phyloP scores from a whole-genome alignment of 2,329 filamentous ascomycete species.

The Plectosphaerella sp. region DNA sequence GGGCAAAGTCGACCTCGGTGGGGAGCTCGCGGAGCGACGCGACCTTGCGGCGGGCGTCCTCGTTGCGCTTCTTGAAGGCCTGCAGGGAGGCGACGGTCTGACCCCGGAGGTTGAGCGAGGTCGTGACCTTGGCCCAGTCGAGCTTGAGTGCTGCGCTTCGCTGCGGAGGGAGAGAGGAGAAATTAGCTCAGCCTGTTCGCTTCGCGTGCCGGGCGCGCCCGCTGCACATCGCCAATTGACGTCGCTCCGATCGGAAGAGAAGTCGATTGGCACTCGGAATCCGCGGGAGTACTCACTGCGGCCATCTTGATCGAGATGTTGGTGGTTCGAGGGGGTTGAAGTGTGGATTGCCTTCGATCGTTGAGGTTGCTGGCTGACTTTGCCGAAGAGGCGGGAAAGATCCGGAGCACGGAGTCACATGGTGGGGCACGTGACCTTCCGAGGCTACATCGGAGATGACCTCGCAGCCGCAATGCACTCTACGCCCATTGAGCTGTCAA shows the following conservation, averaged over 20 bases:
- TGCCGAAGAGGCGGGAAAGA: slow-evolving; percentile 35
- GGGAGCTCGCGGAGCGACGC: slow-evolving; percentile 77
- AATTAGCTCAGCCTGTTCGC: slow-evolving; percentile 48
- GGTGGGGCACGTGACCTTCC: slow-evolving; percentile 24
- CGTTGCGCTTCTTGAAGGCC: slow-evolving; percentile 99
- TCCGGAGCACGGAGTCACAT: slow-evolving; percentile 11
- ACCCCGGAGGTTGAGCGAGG: slow-evolving; percentile 92
- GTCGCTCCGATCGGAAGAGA: not conserved
- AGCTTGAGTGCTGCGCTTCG: slow-evolving; percentile 98
- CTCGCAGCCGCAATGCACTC: not conserved
- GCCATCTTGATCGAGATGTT: slow-evolving; percentile 58
- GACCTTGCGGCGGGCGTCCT: slow-evolving; percentile 94
- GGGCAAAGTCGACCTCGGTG: slow-evolving; percentile 83
- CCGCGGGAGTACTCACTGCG: slow-evolving; percentile 51
- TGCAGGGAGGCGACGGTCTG: slow-evolving; percentile 88
- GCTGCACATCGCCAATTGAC: slow-evolving; percentile 6
- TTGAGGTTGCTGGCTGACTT: slow-evolving; percentile 38
- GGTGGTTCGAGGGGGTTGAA: slow-evolving; percentile 41
- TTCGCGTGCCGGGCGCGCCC: not conserved
- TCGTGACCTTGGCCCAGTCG: slow-evolving; percentile 95
- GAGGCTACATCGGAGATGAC: not conserved
- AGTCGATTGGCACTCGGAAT: slow-evolving; percentile 16
- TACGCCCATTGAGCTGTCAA: too few species aligned
- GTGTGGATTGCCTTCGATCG: slow-evolving; percentile 39
- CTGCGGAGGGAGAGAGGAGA: slow-evolving; percentile 46